Evolutionary conservation across 192 early-diverging fungal species (phyloP).

Genomic region (Kickxella alabastrina): DNA sequence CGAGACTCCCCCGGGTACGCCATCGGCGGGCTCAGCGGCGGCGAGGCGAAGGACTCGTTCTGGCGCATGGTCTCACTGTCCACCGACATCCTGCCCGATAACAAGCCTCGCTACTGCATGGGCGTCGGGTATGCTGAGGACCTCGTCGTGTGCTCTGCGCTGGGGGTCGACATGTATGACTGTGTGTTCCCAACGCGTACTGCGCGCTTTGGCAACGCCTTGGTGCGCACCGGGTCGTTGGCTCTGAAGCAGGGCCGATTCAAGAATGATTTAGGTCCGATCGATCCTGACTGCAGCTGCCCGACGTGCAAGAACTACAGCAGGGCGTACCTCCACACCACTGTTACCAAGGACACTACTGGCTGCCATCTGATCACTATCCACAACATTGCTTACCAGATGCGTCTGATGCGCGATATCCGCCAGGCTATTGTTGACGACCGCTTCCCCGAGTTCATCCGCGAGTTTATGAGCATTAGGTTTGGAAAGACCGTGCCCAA

Average conservation of each 20-base stretch:
- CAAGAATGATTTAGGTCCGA: slow-evolving; percentile 62
- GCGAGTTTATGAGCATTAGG: slow-evolving; percentile 62
- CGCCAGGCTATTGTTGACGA: slow-evolving; percentile 66
- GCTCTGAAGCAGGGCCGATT: slow-evolving; percentile 61
- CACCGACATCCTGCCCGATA: slow-evolving; percentile 74
- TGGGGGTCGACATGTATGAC: slow-evolving; percentile 90
- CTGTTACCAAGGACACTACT: slow-evolving; percentile 71
- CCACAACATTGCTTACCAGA: slow-evolving; percentile 83
- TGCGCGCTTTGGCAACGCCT: slow-evolving; percentile 82
- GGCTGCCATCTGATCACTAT: slow-evolving; percentile 77
- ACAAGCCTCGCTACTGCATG: slow-evolving; percentile 90
- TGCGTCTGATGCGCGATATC: slow-evolving; percentile 77
- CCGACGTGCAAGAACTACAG: slow-evolving; percentile 71
- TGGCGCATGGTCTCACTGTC: slow-evolving; percentile 80
- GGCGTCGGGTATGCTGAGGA: slow-evolving; percentile 85
- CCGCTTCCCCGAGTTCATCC: slow-evolving; percentile 65
- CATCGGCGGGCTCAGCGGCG: slow-evolving; percentile 82
- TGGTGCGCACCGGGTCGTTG: slow-evolving; percentile 68
- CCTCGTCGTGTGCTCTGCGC: slow-evolving; percentile 77
- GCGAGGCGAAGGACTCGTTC: slow-evolving; percentile 81
- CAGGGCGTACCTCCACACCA: slow-evolving; percentile 65
- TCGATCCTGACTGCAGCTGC: slow-evolving; percentile 75
- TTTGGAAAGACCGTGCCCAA: slow-evolving; percentile 62
- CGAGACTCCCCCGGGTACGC: slow-evolving; percentile 81
- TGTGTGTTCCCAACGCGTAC: slow-evolving; percentile 89